Evolutionary conservation across 352 stramenopile species (phyloP), one percentile per base, ranked within the genome.

Genomic region (Phytophthora macrochlamydospora): DNA sequence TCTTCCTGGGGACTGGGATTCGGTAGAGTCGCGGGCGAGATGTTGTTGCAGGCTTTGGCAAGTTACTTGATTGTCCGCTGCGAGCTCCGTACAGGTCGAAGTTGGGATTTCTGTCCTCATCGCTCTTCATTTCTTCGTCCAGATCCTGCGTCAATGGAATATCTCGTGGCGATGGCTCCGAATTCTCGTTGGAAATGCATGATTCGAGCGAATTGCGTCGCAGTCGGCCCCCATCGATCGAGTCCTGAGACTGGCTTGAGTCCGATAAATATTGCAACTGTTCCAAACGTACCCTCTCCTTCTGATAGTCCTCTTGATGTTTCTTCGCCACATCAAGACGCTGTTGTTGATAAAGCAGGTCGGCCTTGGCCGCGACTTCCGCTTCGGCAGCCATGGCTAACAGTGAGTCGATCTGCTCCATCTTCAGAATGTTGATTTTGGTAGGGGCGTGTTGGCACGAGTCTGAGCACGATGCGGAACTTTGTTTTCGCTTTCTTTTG

Each of bases 181-280:
- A 74, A 31, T 78, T 46, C 29, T 74, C 62, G 13, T 69, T 74
- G 0, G 62, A 74, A 4, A 44, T 35, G 37, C 11, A 46, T 14
- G 65, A 78, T n/a, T 60, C 24, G 49, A 71, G 65, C 33, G 62
- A 76, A 31, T n/a, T 50, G 2, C 59, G 55, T 4, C 49, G 66
- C 50, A 65, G 28, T 14, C 46, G 38, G 11, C 40, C 63, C 24
- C 31, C 31, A 33, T 73, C 65, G 8, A 71, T 63, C 18, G 66
- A 78, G 32, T 78, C 70, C 62, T 75, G 70, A 1, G 70, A 78
- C 24, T 75, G 65, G 42, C 69, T 74, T 3, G 69, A 74, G 29
- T 56, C 69, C 6, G 65, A 77, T 30, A 70, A 40, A n/a, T 53
- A 62, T 1, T 48, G 18, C 18, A 24, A 24, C 18, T 24, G 18